phyloP scores from a whole-genome alignment of 805 yeast species.

The Saturnispora halmiae region DNA sequence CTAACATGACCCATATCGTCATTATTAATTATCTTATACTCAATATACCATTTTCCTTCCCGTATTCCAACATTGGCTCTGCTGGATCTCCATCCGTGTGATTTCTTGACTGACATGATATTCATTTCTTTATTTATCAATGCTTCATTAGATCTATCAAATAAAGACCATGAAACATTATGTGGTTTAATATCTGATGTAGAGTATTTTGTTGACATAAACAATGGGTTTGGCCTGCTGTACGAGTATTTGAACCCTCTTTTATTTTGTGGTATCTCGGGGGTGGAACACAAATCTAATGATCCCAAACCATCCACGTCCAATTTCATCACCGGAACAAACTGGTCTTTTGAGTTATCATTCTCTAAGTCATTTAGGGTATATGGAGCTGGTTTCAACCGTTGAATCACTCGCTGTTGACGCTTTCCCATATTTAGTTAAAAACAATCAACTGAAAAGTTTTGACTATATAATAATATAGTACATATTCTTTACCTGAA shows the following conservation, averaged over 20 bases:
- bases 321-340: slow-evolving; percentile 11
- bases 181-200: slow-evolving; percentile 70
- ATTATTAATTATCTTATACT: slow-evolving; percentile 42
- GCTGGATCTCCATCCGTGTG: slow-evolving; percentile 67
- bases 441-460: neutral
- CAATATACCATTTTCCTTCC: slow-evolving; percentile 77
- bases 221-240: slow-evolving; percentile 60
- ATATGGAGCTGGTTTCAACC: slow-evolving; percentile 30
- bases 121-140: slow-evolving; percentile 31
- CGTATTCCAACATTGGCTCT: slow-evolving; percentile 66
- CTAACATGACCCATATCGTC: slow-evolving; percentile 44
- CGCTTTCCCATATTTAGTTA: slow-evolving; percentile 1
- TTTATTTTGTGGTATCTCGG: slow-evolving; percentile 75
- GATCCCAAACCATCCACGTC: slow-evolving; percentile 1
- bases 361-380: slow-evolving; percentile 23
- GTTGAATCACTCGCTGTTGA: slow-evolving; percentile 20
- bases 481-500: neutral
- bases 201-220: slow-evolving; percentile 51
- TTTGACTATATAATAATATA: neutral
- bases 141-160: slow-evolving; percentile 62
- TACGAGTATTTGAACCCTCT: slow-evolving; percentile 76
- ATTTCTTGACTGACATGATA: slow-evolving; percentile 43
- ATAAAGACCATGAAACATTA: slow-evolving; percentile 45
- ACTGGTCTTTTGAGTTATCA: slow-evolving; percentile 16
- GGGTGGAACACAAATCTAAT: slow-evolving; percentile 35